Base-by-base conservation (phyloP, 805 yeast genomes). In the Ogataea pignaliae region DNA sequence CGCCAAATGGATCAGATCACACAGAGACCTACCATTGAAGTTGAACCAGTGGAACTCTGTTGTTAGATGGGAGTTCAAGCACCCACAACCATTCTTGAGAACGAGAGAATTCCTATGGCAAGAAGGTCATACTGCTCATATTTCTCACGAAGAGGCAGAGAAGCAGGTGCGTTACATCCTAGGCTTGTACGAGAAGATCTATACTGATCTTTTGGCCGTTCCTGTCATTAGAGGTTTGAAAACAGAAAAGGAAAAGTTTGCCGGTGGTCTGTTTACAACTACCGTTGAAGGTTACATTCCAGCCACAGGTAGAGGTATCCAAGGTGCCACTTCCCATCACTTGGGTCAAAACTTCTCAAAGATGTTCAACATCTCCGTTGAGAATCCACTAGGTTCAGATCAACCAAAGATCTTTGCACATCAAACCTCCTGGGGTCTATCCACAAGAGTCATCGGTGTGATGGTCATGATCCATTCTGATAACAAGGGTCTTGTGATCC, bases 51-150 rank as follows among this genome's bases (percentile, higher is more conserved):
- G 99, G 99, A 95, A 95, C 74, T 90, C 97, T 15, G 99, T 93
- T 37, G 99, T 93, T 40, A 85, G 99, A 76, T 93, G 99, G 99
- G 99, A 93, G 72, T 93, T 93, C 74, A 93, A 93, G 76, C 98
- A 93, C 69, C 99, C 99, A 46, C 99, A 93, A 73, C 99, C 99
- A 40, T 93, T 93, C 70, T 73, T 93, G 64, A 86, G 99, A 79
- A 95, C 99, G 12, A 85, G 99, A 73, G 99, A 93, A 72, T 93
- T 93, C 72, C 76, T 93, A 68, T 93, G 99, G 99, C 99, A 93
- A 73, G 99, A 93, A 73, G 99, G 99, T 58, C 99, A 93, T 74
- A 93, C 99, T 40, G 99, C 96, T 43, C 96, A 88, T 67, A 77
- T 95, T 62, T 85, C 95, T 44, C 68, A 73, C 52, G 87, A 81